Evolutionary conservation across 257 asterid species (phyloP).

Genomic region (Primulina eburnea): DNA sequence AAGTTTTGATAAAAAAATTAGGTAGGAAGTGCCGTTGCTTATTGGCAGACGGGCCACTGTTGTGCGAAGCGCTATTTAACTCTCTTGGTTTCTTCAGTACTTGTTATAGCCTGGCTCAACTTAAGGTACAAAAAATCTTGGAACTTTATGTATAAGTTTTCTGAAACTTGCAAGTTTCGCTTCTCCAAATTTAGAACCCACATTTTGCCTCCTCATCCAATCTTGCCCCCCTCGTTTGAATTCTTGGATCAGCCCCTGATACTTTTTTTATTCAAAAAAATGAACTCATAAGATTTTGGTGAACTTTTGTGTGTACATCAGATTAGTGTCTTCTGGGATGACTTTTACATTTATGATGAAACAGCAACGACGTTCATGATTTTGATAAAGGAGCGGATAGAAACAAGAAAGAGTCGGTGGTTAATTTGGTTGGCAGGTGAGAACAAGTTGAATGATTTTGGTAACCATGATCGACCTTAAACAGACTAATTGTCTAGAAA

Average conservation of each 20-base stretch:
- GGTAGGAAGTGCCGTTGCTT: slow-evolving; percentile 97
- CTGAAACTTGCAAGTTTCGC: neutral
- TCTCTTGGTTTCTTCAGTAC: slow-evolving; percentile 69
- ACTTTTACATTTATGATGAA: slow-evolving; percentile 25
- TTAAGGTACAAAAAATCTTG: slow-evolving; percentile 52
- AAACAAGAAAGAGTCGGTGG: slow-evolving; percentile 95
- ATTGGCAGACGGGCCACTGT: slow-evolving; percentile 62
- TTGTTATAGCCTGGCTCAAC: slow-evolving; percentile 82
- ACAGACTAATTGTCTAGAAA: neutral
- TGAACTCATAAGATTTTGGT: neutral
- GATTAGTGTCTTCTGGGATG: slow-evolving; percentile 14
- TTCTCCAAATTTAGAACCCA: neutral
- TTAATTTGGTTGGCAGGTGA: slow-evolving; percentile 77
- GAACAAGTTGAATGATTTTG: slow-evolving; percentile 3
- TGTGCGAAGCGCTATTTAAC: slow-evolving; percentile 50
- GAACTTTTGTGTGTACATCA: slow-evolving; percentile 1
- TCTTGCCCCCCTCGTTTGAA: neutral
- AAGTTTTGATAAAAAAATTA: slow-evolving; percentile 27
- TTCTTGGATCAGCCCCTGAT: neutral
- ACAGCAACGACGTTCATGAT: slow-evolving; percentile 98
- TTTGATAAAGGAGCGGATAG: slow-evolving; percentile 89
- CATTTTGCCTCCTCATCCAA: neutral
- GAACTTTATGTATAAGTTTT: slow-evolving; percentile 7
- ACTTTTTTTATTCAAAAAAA: neutral
- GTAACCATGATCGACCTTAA: slow-evolving; percentile 3